Evolutionary conservation across 1,284 basidiomycete genomes (phyloP).

Genomic region (Phellopilus nigrolimitatus): DNA sequence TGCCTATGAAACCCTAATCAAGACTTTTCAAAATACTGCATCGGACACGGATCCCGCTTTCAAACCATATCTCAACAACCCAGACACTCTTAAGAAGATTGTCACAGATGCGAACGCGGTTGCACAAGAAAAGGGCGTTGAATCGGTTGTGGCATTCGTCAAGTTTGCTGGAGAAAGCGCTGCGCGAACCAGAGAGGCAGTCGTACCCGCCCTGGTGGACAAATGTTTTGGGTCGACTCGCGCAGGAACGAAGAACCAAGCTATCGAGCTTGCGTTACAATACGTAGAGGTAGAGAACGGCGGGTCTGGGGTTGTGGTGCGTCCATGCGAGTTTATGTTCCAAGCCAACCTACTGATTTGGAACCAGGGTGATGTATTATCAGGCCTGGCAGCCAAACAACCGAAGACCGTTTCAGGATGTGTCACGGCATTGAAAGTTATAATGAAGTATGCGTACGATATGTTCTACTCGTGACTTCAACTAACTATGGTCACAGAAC

Average conservation of each 20-base stretch:
- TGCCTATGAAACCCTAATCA: conserved; percentile 87
- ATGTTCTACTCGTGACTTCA: background rate
- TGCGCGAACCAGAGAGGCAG: conserved; percentile 73
- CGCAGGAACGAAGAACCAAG: conserved; percentile 89
- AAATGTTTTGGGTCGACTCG: conserved; percentile 92
- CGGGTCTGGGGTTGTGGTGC: conserved; percentile 83
- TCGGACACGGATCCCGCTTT: conserved; percentile 95
- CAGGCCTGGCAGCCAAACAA: conserved; percentile 87
- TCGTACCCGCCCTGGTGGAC: conserved; percentile 89
- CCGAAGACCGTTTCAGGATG: conserved; percentile 90
- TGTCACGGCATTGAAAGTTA: conserved; percentile 77
- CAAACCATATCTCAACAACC: conserved; percentile 76
- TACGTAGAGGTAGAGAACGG: conserved; percentile 94
- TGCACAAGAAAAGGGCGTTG: conserved; percentile 95
- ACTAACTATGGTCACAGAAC: conserved; percentile 39
- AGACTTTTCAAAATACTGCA: conserved; percentile 81
- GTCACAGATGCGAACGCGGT: conserved; percentile 92
- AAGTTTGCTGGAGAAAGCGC: conserved; percentile 89
- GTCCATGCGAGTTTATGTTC: conserved; percentile 32
- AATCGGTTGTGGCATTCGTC: conserved; percentile 81
- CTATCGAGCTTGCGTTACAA: conserved; percentile 81
- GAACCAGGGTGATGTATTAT: conserved; percentile 73
- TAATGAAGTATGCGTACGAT: conserved; percentile 49
- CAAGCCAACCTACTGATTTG: conserved; percentile 25
- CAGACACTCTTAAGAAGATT: conserved; percentile 83